Conservation (phyloP, 2,329 filamentous ascomycete genomes). For the Aplosporella prunicola region DNA sequence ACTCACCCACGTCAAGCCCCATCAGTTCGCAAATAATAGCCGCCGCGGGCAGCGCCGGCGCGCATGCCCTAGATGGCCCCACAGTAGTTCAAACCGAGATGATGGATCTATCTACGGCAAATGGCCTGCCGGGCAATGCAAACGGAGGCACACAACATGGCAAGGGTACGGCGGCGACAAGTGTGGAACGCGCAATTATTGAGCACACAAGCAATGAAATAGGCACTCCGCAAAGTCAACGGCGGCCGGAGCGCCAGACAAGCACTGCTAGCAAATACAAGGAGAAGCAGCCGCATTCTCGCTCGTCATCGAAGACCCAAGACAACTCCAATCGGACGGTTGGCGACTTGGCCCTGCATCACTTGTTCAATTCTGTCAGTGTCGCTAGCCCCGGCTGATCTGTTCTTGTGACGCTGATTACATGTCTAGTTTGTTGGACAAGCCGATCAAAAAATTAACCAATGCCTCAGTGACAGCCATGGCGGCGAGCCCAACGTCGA, state of each 20-base stretch:
- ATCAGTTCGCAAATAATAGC: conserved; percentile 81
- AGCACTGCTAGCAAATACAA: too few species aligned
- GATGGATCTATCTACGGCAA: conserved; percentile 26
- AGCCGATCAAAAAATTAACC: conserved; percentile 91
- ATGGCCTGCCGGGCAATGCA: conserved; percentile 17
- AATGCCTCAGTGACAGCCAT: conserved; percentile 70
- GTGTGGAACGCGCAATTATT: background rate
- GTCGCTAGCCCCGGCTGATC: background rate
- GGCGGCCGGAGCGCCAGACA: conserved; percentile 37
- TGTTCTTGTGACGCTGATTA: conserved; percentile 11
- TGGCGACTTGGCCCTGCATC: conserved; percentile 95
- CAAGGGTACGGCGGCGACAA: too few species aligned
- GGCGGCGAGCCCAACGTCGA: conserved; percentile 80
- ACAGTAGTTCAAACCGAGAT: conserved; percentile 32
- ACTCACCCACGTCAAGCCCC: conserved; percentile 66
- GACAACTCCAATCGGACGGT: conserved; percentile 79
- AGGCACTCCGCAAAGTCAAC: too few species aligned
- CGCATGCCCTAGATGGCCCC: conserved; percentile 28
- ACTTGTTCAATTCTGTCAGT: conserved; percentile 78
- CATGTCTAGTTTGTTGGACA: conserved; percentile 69
- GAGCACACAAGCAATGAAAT: background rate
- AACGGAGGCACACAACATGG: too few species aligned
- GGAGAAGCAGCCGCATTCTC: conserved; percentile 62
- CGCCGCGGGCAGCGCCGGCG: conserved; percentile 21
- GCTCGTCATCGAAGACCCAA: conserved; percentile 57